A percentile compares a stretch with the other conserved stretches of the same genome.
phyloP scores from a whole-genome alignment of 2,329 filamentous ascomycete species.

The Ceratocystis ficicola region DNA sequence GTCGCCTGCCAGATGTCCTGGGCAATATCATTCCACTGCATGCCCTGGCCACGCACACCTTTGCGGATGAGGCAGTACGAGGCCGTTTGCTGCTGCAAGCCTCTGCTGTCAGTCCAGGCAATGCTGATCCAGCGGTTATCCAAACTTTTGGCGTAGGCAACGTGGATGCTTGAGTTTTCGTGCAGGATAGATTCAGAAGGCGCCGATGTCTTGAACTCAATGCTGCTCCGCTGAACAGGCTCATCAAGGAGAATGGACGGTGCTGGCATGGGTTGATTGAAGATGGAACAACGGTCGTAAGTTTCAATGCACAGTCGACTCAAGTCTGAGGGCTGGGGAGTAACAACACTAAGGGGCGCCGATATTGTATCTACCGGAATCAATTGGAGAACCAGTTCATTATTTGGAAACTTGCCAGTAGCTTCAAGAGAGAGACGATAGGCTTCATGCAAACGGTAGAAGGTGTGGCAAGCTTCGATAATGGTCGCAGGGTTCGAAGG shows the following conservation, averaged over 20 bases:
- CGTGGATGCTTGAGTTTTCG: constrained; percentile 68
- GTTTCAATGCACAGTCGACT: constrained; percentile 57
- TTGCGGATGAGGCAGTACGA: constrained; percentile 60
- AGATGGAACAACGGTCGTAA: constrained; percentile 57
- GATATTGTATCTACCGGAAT: constrained; percentile 57
- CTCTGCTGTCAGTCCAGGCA: constrained; percentile 69
- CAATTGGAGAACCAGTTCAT: constrained; percentile 46
- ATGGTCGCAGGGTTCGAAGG: constrained; percentile 49
- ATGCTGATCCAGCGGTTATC: constrained; percentile 68
- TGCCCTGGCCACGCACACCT: constrained; percentile 37
- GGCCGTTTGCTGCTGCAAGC: constrained; percentile 58
- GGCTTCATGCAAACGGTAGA: constrained; percentile 56
- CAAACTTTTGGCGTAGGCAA: constrained; percentile 64
- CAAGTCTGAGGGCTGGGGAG: constrained; percentile 50
- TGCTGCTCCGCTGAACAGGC: constrained; percentile 50
- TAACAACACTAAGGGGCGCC: constrained; percentile 48
- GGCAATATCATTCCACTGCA: constrained; percentile 50
- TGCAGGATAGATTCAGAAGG: constrained; percentile 62
- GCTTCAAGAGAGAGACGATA: constrained; percentile 26
- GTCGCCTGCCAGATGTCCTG: constrained; percentile 70
- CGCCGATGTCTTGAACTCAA: constrained; percentile 62
- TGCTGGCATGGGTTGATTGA: constrained; percentile 44
- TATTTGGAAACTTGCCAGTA: background rate
- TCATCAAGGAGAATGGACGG: constrained; percentile 64
- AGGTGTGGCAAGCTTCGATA: constrained; percentile 60